Conservation (phyloP, 176 grass and related monocot genomes). For the Eragrostis curvula region DNA sequence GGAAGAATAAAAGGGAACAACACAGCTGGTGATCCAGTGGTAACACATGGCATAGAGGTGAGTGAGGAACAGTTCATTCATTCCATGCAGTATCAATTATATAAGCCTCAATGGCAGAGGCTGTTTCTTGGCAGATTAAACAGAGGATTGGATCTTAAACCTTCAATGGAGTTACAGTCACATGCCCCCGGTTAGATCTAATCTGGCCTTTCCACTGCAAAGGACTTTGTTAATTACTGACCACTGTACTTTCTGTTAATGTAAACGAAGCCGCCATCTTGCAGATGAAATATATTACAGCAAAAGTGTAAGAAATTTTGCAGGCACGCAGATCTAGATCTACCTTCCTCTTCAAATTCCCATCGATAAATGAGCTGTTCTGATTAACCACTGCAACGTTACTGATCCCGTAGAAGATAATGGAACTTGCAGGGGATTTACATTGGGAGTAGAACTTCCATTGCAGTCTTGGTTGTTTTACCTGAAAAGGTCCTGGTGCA, state of each 20-base stretch:
- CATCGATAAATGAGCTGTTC: constrained; percentile 59
- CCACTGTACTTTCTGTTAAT: constrained; percentile 54
- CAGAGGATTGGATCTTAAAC: constrained; percentile 58
- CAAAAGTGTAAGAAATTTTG: constrained; percentile 62
- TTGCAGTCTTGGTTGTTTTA: constrained; percentile 54
- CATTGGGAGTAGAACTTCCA: constrained; percentile 62
- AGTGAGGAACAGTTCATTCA: constrained; percentile 58
- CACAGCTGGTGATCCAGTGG: constrained; percentile 51
- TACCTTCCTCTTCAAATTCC: constrained; percentile 65
- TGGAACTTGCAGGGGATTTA: constrained; percentile 63
- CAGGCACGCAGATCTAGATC: constrained; percentile 69
- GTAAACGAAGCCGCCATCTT: constrained; percentile 39
- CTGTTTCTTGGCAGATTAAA: constrained; percentile 54
- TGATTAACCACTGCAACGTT: constrained; percentile 42
- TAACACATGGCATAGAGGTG: constrained; percentile 51
- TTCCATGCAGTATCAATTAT: constrained; percentile 63
- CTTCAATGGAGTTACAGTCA: constrained; percentile 50
- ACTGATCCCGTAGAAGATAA: constrained; percentile 59
- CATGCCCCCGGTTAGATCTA: constrained; percentile 63
- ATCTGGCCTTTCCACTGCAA: constrained; percentile 59
- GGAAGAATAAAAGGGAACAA: constrained; percentile 47
- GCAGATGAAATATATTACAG: constrained; percentile 41
- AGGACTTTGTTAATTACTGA: constrained; percentile 41
- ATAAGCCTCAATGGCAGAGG: constrained; percentile 47
- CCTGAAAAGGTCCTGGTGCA: constrained; percentile 33